Percentiles rank a stretch among this genome's conserved stretches.
Evolutionary conservation across 1,139 yeast species (phyloP).

Genomic region (Candida glucosophila): DNA sequence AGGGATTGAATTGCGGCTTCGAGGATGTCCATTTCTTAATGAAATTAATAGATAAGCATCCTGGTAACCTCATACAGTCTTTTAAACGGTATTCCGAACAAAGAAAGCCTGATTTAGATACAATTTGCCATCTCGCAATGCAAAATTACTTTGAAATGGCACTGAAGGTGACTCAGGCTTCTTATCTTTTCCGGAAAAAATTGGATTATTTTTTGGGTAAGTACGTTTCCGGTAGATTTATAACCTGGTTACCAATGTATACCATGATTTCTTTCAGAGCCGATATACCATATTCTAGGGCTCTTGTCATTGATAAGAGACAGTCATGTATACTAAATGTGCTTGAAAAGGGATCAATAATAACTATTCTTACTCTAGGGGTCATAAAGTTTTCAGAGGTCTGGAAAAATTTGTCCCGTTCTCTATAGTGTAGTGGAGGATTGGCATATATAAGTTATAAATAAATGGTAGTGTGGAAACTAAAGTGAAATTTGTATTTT

Average conservation of each 20-base stretch:
- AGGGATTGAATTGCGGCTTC: slow-evolving; percentile 95
- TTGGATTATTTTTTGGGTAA: slow-evolving; percentile 61
- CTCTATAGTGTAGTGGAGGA: too few species aligned
- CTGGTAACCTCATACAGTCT: slow-evolving; percentile 38
- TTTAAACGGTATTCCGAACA: slow-evolving; percentile 47
- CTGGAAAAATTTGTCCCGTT: neutral
- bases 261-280: slow-evolving; percentile 88
- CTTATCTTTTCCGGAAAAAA: slow-evolving; percentile 57
- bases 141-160: slow-evolving; percentile 87
- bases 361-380: slow-evolving; percentile 1
- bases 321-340: slow-evolving; percentile 37
- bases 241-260: slow-evolving; percentile 77
- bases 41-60: slow-evolving; percentile 39
- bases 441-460: slow-evolving; percentile 1
- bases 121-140: slow-evolving; percentile 73
- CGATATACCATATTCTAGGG: slow-evolving; percentile 70
- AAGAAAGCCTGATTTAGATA: slow-evolving; percentile 59
- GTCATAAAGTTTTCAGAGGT: slow-evolving; percentile 1
- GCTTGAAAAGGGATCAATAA: slow-evolving; percentile 13
- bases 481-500: slow-evolving; percentile 5
- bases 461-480: slow-evolving; percentile 4
- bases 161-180: slow-evolving; percentile 59
- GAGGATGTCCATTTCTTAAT: slow-evolving; percentile 75
- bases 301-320: slow-evolving; percentile 45
- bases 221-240: slow-evolving; percentile 29